These are phyloP conservation scores for Amesomyces nigricolor DNA, from an alignment of 2,329 filamentous ascomycete genomes.

Conservation along the genomic window DNA sequence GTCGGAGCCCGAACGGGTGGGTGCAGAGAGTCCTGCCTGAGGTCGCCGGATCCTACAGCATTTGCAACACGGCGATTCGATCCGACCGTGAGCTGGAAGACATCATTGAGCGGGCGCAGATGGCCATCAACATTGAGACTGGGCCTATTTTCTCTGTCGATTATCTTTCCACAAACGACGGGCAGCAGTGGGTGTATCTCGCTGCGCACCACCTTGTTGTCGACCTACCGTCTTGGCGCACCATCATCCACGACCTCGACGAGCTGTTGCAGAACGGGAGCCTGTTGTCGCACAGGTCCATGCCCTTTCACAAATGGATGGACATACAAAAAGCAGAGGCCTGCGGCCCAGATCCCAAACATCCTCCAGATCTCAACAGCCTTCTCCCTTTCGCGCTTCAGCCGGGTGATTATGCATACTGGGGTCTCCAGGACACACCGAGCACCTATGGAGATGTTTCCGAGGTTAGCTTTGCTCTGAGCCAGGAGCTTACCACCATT, in stretches of 20 bases:
- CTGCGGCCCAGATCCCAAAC: conserved; percentile 25
- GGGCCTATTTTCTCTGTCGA: conserved; percentile 48
- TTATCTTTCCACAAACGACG: conserved; percentile 42
- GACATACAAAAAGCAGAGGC: conserved; percentile 40
- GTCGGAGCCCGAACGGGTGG: conserved; percentile 36
- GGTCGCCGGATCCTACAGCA: conserved; percentile 39
- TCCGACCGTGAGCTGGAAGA: conserved; percentile 38
- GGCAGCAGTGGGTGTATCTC: conserved; percentile 44
- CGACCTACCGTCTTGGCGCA: conserved; percentile 46
- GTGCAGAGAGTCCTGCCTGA: conserved; percentile 41
- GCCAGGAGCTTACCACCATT: conserved; percentile 37
- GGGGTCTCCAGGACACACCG: conserved; percentile 38
- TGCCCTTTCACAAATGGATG: conserved; percentile 47
- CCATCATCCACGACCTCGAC: conserved; percentile 46
- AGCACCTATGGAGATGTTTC: conserved; percentile 44
- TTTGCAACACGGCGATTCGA: conserved; percentile 38
- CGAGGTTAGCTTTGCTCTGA: conserved; percentile 39
- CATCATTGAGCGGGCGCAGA: conserved; percentile 39
- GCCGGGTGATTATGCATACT: conserved; percentile 41
- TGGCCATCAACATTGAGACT: conserved; percentile 42
- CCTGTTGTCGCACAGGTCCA: conserved; percentile 39
- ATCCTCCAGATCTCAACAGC: conserved; percentile 24
- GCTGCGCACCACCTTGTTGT: conserved; percentile 48
- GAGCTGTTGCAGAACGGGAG: conserved; percentile 42
- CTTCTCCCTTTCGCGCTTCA: conserved; percentile 37